Base-by-base conservation (phyloP, 176 grass and related monocot species). In the Triticum aestivum region DNA sequence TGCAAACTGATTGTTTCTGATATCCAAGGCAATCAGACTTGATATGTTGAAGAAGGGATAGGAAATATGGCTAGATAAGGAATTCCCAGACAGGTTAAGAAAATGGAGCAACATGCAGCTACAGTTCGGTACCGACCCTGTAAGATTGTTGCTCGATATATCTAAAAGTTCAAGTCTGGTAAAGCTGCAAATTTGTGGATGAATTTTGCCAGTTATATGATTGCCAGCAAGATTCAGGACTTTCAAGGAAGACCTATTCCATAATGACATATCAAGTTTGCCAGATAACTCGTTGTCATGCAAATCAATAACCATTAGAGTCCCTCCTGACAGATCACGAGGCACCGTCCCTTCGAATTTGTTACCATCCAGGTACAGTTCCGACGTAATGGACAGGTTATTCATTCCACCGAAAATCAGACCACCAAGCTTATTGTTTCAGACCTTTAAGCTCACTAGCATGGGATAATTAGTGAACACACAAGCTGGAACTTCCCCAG, bases 371-470 rank as follows among this genome's bases (percentile, higher is more conserved):
- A 64, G 58, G 79, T 14, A 11, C n/a, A 86, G 21, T 32, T 11
- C 61, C 5, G 0, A 32, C 2, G 9, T 4, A 4, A 18, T 6
- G 0, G 79, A 44, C 18, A 88, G 7, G 14, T 68, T 70, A 64
- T 21, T 61, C 13, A 20, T 18, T 1, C 79, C 73, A 20, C 73
- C 17, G 66, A 86, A 54, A 11, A 90, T 63, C 12, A 3, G 23
- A 11, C 89, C 79, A 23, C 56, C 27, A 29, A 90, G 65, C 2
- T 86, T 47, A 73, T 90, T 90, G 4, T 86, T 86, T 35, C 84
- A 79, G 21, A 41, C 2, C 1, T 4, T 9, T 49, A 81, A 41
- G 0, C 0, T 17, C 1, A 61, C 2, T 9, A n/a, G 35, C 5
- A 2, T 4, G 26, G 63, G 4, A 64, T 7, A 44, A 32, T 12